Evolutionary conservation across 1,284 basidiomycete species (phyloP), one percentile per base, ranked within the genome.

Genomic region (Melampsora larici-populina): DNA sequence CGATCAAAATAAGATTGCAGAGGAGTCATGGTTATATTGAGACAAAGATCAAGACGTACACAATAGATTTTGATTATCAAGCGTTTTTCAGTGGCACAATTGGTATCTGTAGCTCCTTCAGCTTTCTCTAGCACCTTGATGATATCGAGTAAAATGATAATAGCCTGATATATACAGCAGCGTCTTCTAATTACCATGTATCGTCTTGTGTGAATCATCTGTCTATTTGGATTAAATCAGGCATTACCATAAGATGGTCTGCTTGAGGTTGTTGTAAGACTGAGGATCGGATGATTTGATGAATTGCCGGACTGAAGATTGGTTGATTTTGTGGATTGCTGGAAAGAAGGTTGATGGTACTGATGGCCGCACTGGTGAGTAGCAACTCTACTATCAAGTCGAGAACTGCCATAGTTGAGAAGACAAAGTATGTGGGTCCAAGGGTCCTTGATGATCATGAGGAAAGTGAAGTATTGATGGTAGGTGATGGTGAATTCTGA

Each of bases 151-250:
- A 98, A 85, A 89, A 89, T 88, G 24, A 89, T 81, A 1, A 94
- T 89, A 0, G 94, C 93, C 83, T 99, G 96, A 84, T 97, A 99
- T 0, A 97, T 91, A 13, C 95, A 8, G 99, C 94, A 6, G 99
- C 94, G 81, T 99, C 96, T 82, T 99, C 95, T 8, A 99, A n/a
- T n/a, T n/a, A 87, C 0, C 89, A 89, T 0, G 95, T 94, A 1
- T 89, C 87, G 0, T 89, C 88, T 80, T 91, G 92, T 83, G 94
- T 92, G 85, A 99, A 96, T 33, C 92, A 89, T 84, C 98, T 99
- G 82, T 91, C 91, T 63, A 98, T 89, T 8, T 96, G 89, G 81
- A 92, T 92, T 84, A 99, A 89, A 83, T 99, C 97, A 0, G 97
- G 97, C 90, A 99, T 94, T 40, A 89, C 84, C 81, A 92, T 92